Conservation (phyloP, 2,329 filamentous ascomycete species). For the Trichoderma sp. region DNA sequence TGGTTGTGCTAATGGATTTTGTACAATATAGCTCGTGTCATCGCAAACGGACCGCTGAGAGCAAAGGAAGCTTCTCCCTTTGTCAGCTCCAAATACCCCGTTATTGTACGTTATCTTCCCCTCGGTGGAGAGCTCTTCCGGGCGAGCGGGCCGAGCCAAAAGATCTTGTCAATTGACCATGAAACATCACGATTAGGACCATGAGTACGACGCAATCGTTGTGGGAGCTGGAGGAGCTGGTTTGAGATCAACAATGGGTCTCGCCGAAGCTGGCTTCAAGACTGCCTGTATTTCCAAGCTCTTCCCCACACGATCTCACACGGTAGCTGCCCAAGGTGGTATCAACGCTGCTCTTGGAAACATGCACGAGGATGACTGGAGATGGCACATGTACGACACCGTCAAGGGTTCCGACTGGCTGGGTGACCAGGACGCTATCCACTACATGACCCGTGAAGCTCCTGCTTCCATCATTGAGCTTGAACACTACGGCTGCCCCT, state of each 20-base stretch:
- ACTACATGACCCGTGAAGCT: conserved; percentile 97
- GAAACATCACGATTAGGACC: conserved; percentile 62
- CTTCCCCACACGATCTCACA: conserved; percentile 83
- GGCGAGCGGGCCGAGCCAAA: conserved; percentile 34
- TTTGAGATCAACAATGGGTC: conserved; percentile 79
- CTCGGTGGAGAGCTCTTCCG: conserved; percentile 19
- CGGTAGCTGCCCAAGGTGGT: conserved; percentile 78
- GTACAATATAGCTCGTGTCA: conserved; percentile 68
- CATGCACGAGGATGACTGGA: conserved; percentile 98
- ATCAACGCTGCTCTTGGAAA: conserved; percentile 89
- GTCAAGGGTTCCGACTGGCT: conserved; percentile 98
- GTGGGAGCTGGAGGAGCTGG: conserved; percentile 82
- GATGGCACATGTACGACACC: conserved; percentile 99
- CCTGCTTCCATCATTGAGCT: conserved; percentile 90
- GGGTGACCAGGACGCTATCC: conserved; percentile 94
- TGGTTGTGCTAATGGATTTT: not conserved
- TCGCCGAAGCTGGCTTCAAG: conserved; percentile 87
- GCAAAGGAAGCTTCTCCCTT: conserved; percentile 91
- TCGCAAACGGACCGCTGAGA: conserved; percentile 80
- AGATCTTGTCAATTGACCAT: conserved; percentile 54
- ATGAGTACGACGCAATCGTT: conserved; percentile 98
- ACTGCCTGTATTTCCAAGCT: conserved; percentile 86
- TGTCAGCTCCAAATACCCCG: conserved; percentile 86
- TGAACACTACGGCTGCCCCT: conserved; percentile 96
- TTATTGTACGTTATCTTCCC: conserved; percentile 75